These are phyloP conservation scores for Solanum aculeatissimum DNA, from an alignment of 305 asterid genomes.

Conservation along the genomic window DNA sequence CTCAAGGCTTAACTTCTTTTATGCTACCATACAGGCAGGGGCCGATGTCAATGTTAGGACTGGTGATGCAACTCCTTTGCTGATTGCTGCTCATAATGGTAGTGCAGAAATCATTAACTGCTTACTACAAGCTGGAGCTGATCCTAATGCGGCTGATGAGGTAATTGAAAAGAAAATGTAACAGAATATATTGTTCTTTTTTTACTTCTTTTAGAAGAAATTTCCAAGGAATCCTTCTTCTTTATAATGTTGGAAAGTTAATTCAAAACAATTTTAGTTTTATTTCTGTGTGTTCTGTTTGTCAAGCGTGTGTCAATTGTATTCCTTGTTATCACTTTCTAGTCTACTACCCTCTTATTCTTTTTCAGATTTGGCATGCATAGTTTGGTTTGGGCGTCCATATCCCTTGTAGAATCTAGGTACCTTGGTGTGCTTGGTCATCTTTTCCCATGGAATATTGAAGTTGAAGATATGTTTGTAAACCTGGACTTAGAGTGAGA, in stretches of 20 bases:
- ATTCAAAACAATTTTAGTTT: not conserved
- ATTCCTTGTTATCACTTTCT: not conserved
- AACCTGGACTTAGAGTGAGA: not conserved
- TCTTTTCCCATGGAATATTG: not conserved
- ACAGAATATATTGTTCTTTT: not conserved
- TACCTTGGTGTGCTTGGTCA: not conserved
- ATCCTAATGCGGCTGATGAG: slow-evolving; percentile 81
- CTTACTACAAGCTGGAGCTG: slow-evolving; percentile 85
- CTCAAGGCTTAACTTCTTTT: not conserved
- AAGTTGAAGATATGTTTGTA: not conserved
- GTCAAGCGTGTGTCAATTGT: not conserved
- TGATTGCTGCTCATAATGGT: slow-evolving; percentile 87
- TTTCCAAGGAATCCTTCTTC: not conserved
- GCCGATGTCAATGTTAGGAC: slow-evolving; percentile 63
- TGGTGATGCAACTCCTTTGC: slow-evolving; percentile 93
- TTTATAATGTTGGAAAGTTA: not conserved
- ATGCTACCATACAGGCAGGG: slow-evolving; percentile 56
- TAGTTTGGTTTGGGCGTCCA: not conserved
- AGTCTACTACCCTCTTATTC: not conserved
- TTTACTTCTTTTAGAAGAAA: not conserved
- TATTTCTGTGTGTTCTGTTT: not conserved
- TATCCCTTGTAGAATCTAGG: not conserved
- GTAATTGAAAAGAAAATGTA: slow-evolving; percentile 16
- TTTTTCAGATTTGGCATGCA: not conserved
- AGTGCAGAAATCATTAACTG: slow-evolving; percentile 57